A percentile compares a stretch with the other conserved stretches of the same genome.
Evolutionary conservation across 1,284 basidiomycete genomes (phyloP).

Genomic region (Microbotryum lychnidis-dioicae): DNA sequence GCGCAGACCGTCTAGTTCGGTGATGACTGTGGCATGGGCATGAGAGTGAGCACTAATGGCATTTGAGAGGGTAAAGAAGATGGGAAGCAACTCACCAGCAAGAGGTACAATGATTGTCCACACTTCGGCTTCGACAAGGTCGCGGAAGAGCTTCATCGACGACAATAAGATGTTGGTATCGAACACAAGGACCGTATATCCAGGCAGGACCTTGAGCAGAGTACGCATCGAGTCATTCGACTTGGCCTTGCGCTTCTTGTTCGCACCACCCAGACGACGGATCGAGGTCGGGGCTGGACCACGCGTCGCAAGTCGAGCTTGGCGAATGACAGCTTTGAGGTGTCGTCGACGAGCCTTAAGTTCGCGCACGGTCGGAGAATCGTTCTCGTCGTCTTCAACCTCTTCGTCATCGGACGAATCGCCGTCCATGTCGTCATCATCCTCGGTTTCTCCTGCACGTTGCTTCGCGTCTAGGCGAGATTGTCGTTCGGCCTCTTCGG

Average conservation of each 20-base stretch:
- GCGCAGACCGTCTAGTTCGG: constrained; percentile 86
- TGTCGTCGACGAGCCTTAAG: constrained; percentile 39
- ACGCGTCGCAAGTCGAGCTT: constrained; percentile 18
- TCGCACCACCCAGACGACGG: constrained; percentile 13
- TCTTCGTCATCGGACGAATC: constrained; percentile 30
- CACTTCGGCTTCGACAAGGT: constrained; percentile 65
- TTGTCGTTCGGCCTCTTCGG: constrained; percentile 31
- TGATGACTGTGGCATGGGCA: constrained; percentile 54
- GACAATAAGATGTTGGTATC: constrained; percentile 91
- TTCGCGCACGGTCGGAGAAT: constrained; percentile 17
- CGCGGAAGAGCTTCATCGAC: constrained; percentile 60
- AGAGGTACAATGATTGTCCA: constrained; percentile 90
- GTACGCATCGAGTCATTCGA: constrained; percentile 38
- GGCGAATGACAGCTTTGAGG: constrained; percentile 40
- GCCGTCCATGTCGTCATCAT: constrained; percentile 26
- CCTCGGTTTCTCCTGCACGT: constrained; percentile 18
- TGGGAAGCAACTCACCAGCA: constrained; percentile 44
- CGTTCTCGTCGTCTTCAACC: constrained; percentile 37
- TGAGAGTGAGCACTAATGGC: too few species aligned
- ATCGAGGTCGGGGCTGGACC: background rate
- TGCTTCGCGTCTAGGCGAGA: constrained; percentile 20
- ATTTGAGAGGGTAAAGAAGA: too few species aligned
- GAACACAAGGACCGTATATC: constrained; percentile 82
- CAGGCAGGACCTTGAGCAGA: constrained; percentile 58
- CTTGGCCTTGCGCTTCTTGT: constrained; percentile 20